A percentile compares a stretch with the other conserved stretches of the same genome.
Evolutionary conservation across 441 rosid species (phyloP).

Genomic region (Populus trichocarpa): DNA sequence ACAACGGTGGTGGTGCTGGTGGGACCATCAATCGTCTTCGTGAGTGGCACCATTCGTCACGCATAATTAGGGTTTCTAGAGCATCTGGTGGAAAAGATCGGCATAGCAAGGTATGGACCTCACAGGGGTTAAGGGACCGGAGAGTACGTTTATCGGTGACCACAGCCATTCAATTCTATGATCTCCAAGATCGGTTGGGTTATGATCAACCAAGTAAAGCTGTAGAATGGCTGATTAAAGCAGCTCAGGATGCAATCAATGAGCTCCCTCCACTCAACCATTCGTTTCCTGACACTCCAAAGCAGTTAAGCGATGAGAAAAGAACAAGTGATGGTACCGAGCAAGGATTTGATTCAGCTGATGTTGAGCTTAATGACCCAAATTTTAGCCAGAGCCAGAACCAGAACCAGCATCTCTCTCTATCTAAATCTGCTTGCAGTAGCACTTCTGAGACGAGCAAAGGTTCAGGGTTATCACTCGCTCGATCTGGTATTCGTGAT

Average conservation of each 20-base stretch:
- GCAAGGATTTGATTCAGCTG: slow-evolving; percentile 52
- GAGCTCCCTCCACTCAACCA: slow-evolving; percentile 80
- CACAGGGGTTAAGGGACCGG: slow-evolving; percentile 84
- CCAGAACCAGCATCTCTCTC: slow-evolving; percentile 29
- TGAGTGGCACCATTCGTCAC: slow-evolving; percentile 65
- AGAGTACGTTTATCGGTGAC: slow-evolving; percentile 84
- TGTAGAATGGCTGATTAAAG: slow-evolving; percentile 88
- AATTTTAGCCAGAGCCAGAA: slow-evolving; percentile 23
- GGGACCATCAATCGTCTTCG: slow-evolving; percentile 38
- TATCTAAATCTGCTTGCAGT: slow-evolving; percentile 89
- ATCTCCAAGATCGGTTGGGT: slow-evolving; percentile 90
- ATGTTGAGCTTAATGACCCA: slow-evolving; percentile 45
- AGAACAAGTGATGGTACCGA: slow-evolving; percentile 35
- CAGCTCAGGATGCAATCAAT: slow-evolving; percentile 69
- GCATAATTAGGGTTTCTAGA: slow-evolving; percentile 94
- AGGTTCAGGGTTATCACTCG: slow-evolving; percentile 73
- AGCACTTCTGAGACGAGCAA: slow-evolving; percentile 93
- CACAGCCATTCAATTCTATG: slow-evolving; percentile 93
- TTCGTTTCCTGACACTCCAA: slow-evolving; percentile 59
- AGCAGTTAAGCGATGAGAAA: slow-evolving; percentile 55
- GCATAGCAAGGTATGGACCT: slow-evolving; percentile 95
- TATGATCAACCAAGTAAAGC: slow-evolving; percentile 97
- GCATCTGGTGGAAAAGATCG: slow-evolving; percentile 98
- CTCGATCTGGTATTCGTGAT: slow-evolving; percentile 57
- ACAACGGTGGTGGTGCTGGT: slow-evolving; percentile 23